Conservation (phyloP, 306 rosid genomes). For the Gastrolobium villosum region DNA sequence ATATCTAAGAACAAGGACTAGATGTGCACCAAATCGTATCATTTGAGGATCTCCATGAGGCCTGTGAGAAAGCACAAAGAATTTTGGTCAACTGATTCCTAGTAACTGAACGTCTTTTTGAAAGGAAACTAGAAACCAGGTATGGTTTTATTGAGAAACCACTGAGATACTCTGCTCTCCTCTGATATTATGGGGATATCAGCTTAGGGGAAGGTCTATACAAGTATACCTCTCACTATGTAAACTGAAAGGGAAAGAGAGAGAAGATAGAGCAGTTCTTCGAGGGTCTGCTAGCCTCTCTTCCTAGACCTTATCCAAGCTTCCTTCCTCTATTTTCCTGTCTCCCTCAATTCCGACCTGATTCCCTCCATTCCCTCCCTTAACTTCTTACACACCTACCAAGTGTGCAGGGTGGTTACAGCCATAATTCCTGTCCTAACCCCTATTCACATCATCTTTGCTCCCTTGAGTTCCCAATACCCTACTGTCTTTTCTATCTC, state of each 20-base stretch:
- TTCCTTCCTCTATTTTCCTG: not conserved
- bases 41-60: constrained; percentile 96
- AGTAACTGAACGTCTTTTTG: constrained; percentile 38
- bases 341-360: not conserved
- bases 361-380: not conserved
- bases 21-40: constrained; percentile 98
- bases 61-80: constrained; percentile 59
- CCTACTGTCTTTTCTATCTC: not conserved
- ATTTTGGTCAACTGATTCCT: constrained; percentile 43
- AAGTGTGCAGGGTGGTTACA: not conserved
- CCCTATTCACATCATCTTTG: not conserved
- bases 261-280: not conserved
- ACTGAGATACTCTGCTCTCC: not conserved
- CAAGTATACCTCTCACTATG: constrained; percentile 19
- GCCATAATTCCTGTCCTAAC: constrained; percentile 3
- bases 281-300: constrained; percentile 18
- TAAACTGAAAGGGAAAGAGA: not conserved
- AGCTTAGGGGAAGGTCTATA: constrained; percentile 4
- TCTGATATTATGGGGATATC: constrained; percentile 14
- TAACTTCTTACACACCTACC: not conserved
- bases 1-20: constrained; percentile 91
- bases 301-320: constrained; percentile 1
- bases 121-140: constrained; percentile 22
- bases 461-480: not conserved
- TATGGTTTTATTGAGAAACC: constrained; percentile 2